Evolutionary conservation across 441 rosid genomes (phyloP).

Genomic region (Aquilaria agallochum): DNA sequence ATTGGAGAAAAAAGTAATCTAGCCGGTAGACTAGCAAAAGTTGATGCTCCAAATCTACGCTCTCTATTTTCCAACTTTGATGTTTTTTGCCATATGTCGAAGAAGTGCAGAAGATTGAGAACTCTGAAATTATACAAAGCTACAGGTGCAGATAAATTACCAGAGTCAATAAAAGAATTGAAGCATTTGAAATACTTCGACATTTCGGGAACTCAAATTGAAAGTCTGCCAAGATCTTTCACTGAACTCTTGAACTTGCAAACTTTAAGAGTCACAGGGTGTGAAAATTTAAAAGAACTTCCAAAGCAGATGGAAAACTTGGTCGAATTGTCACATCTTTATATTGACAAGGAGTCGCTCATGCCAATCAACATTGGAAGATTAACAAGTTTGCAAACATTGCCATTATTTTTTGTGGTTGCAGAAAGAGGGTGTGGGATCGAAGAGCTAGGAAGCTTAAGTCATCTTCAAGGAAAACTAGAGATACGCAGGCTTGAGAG

Average conservation of each 20-base stretch:
- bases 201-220: constrained; percentile 1
- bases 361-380: no score
- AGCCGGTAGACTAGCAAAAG: neutral
- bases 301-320: neutral
- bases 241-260: neutral
- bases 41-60: neutral
- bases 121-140: neutral
- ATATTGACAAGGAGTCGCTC: neutral
- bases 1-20: neutral
- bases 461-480: neutral
- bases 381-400: neutral
- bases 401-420: neutral
- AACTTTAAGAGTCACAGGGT: neutral
- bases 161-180: constrained; percentile 4
- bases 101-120: neutral
- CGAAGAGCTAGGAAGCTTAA: neutral
- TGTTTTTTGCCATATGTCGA: neutral
- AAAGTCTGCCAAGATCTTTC: neutral
- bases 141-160: neutral
- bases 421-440: neutral
- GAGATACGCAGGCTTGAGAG: neutral
- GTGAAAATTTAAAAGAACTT: neutral
- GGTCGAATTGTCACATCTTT: neutral
- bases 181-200: constrained; percentile 17
- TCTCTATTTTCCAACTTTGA: neutral